A percentile compares a stretch with the other conserved stretches of the same genome.
Evolutionary conservation across 164 flowering plant genomes (phyloP).

Genomic region (Sedum album): DNA sequence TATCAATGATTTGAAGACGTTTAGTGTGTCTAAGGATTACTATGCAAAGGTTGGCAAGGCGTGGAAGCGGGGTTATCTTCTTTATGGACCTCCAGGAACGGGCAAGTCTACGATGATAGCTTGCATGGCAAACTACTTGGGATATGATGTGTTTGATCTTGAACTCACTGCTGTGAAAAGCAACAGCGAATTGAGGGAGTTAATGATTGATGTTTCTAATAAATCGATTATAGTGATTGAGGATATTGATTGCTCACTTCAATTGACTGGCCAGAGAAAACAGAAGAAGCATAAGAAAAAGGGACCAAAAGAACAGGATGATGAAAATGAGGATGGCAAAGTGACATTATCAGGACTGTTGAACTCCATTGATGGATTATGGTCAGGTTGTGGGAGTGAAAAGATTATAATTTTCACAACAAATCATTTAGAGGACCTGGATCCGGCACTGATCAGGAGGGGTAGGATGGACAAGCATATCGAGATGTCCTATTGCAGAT

Average conservation of each 20-base stretch:
- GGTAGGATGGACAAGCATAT: not conserved
- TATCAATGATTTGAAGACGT: not conserved
- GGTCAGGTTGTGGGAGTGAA: not conserved
- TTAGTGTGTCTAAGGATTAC: not conserved
- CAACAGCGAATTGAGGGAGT: not conserved
- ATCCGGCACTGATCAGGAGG: not conserved
- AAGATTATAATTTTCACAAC: not conserved
- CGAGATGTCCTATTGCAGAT: not conserved
- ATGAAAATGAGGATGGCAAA: not conserved
- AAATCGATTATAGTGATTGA: not conserved
- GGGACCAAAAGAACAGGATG: not conserved
- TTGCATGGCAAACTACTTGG: not conserved
- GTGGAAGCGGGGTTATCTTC: not conserved
- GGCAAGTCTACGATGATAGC: not conserved
- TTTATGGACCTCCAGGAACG: not conserved
- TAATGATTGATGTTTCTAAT: too few relatives aligned
- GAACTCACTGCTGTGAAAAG: not conserved
- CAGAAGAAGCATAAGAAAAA: not conserved
- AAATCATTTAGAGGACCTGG: not conserved
- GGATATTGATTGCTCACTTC: not conserved
- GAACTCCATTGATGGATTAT: not conserved
- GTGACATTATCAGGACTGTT: not conserved
- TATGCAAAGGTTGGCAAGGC: not conserved
- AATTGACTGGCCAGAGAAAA: not conserved
- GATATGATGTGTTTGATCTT: not conserved